These are phyloP conservation scores for Cladosporium oxysporum DNA, from an alignment of 2,329 filamentous ascomycete genomes.

Conservation along the genomic window DNA sequence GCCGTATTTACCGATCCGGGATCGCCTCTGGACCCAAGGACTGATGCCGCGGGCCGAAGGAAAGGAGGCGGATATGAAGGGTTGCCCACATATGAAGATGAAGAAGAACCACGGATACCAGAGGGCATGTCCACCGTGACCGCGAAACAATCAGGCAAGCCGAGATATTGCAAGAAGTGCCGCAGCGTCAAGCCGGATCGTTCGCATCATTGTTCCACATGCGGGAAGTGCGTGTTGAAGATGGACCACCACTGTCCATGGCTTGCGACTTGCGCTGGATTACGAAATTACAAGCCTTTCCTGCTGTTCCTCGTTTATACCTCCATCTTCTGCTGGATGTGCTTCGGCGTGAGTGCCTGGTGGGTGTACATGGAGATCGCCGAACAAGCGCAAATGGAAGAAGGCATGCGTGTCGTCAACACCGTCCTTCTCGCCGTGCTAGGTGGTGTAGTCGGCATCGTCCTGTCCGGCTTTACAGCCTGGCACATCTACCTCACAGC, in stretches of 20 bases:
- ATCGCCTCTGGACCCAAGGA: conserved; percentile 53
- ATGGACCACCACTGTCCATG: conserved; percentile 99
- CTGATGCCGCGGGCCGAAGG: conserved; percentile 26
- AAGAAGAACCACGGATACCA: conserved; percentile 46
- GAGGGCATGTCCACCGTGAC: conserved; percentile 69
- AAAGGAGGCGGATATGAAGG: conserved; percentile 67
- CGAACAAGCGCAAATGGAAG: conserved; percentile 66
- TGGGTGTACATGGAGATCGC: conserved; percentile 89
- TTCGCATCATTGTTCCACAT: conserved; percentile 94
- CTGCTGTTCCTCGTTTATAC: conserved; percentile 89
- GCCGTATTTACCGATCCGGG: conserved; percentile 94
- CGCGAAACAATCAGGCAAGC: conserved; percentile 84
- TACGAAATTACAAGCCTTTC: conserved; percentile 95
- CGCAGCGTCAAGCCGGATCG: conserved; percentile 92
- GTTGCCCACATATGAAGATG: conserved; percentile 70
- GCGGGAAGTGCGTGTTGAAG: conserved; percentile 90
- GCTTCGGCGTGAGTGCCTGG: conserved; percentile 71
- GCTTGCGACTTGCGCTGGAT: conserved; percentile 91
- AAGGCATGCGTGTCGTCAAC: conserved; percentile 76
- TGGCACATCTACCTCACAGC: conserved; percentile 88
- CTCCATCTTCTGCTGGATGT: conserved; percentile 78
- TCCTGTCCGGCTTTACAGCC: conserved; percentile 81
- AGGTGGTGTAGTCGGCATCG: conserved; percentile 86
- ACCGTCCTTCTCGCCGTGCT: conserved; percentile 86
- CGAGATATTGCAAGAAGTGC: conserved; percentile 96